Base-by-base conservation (phyloP, 176 grass and related monocot genomes). In the Oryza rufipogon region DNA sequence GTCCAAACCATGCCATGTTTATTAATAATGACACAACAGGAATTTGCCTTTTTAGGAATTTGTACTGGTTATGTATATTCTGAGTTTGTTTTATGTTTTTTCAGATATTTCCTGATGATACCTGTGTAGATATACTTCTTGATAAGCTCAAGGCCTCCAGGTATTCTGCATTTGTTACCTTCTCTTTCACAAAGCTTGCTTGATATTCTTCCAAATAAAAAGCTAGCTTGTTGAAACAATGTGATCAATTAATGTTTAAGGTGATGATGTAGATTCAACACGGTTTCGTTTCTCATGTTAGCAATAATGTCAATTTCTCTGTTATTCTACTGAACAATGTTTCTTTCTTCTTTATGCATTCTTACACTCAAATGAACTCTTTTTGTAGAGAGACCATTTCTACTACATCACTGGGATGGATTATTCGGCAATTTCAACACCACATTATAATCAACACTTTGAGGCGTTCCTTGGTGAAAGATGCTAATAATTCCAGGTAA, bases 401-500 rank as follows among this genome's bases (percentile, higher is more conserved):
- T 47, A 42, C 64, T 65, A 28, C 85, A 34, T 74, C 75, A 22
- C 88, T 98, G 51, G 70, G 48, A 87, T 85, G 74, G 93, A 41
- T 96, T 39, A 83, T 98, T 83, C 65, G 68, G 81, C 85, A 92
- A 93, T 85, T 91, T 75, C 89, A 92, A 71, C 87, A 90, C 48
- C 71, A 66, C 7, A 87, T 92, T 84, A 26, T 92, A 81, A 69
- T 98, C 66, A 92, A 77, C 47, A 77, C 70, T 66, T 72, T 89
- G 63, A 93, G 89, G 70, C 85, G 77, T 56, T 86, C 87, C 30
- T 60, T 93, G 79, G 84, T 96, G 82, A 93, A 92, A 58, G 86
- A 87, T 78, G 93, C 96, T 70, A 98, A 92, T 80, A 96, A 90
- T 77, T 92, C 93, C 34, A 98, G 96, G 93, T 92, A 70, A 87